Conservation (phyloP, 192 early-diverging fungal species). For the Coemansia sp. region DNA sequence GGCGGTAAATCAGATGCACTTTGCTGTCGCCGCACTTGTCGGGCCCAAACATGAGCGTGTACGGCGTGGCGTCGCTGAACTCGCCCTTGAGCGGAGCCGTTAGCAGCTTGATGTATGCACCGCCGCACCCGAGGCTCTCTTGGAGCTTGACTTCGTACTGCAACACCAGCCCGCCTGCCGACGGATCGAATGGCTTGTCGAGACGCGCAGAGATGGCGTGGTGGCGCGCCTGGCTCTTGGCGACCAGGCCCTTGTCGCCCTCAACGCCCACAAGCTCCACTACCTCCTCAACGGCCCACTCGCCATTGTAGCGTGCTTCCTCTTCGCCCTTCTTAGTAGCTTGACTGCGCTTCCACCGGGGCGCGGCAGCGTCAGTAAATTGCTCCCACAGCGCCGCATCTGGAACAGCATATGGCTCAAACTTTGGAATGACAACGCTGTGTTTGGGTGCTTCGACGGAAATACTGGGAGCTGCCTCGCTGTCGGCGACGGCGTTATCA, state of each 20-base stretch:
- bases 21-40: conserved; percentile 95
- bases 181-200: conserved; percentile 70
- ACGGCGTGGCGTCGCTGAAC: conserved; percentile 85
- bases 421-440: conserved; percentile 21
- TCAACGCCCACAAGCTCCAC: conserved; percentile 59
- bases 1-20: conserved; percentile 92
- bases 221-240: conserved; percentile 80
- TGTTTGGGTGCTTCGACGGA: neutral
- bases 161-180: conserved; percentile 74
- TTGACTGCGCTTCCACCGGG: conserved; percentile 37
- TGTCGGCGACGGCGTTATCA: neutral
- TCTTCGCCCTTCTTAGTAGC: conserved; percentile 38
- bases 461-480: neutral
- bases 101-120: conserved; percentile 92
- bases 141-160: conserved; percentile 92
- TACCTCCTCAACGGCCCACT: conserved; percentile 84
- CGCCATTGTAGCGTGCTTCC: conserved; percentile 62
- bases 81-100: conserved; percentile 54
- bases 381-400: conserved; percentile 53
- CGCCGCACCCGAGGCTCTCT: conserved; percentile 73
- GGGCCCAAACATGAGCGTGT: conserved; percentile 93
- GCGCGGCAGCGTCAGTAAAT: conserved; percentile 18
- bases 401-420: conserved; percentile 31
- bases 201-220: conserved; percentile 86
- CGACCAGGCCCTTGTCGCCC: conserved; percentile 79